Percentiles rank a stretch among this genome's conserved stretches.
Evolutionary conservation across 352 stramenopile species (phyloP).

Genomic region (Globisporangium nagaii): DNA sequence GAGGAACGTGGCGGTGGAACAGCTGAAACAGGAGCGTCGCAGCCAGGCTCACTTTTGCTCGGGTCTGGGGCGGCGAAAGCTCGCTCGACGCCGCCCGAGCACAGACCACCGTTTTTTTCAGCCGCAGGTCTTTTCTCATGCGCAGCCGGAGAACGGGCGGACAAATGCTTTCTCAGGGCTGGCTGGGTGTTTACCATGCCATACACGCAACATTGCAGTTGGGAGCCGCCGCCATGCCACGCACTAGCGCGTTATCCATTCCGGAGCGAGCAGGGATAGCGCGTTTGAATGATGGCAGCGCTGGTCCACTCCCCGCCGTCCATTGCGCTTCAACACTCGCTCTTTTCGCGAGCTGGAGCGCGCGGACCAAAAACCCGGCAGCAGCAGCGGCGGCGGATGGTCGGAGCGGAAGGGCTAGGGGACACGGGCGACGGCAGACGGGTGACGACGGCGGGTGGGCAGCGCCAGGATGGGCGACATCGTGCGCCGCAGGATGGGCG

Average conservation of each 20-base stretch:
- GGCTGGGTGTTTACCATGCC: too few relatives aligned
- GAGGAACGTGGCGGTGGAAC: constrained; percentile 2
- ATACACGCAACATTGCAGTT: too few relatives aligned
- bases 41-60: background rate
- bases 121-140: too few relatives aligned
- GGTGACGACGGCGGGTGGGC: too few relatives aligned
- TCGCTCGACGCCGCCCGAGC: background rate
- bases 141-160: too few relatives aligned
- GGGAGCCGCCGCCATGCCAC: background rate
- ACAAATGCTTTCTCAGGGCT: too few relatives aligned
- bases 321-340: constrained; percentile 4
- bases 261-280: background rate
- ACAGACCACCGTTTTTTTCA: too few relatives aligned
- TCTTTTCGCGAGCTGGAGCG: background rate
- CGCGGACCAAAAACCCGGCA: too few relatives aligned
- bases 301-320: background rate
- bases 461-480: background rate
- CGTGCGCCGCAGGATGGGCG: constrained; percentile 1
- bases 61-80: too few relatives aligned
- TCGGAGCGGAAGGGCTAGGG: too few relatives aligned
- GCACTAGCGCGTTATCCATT: background rate
- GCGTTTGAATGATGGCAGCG: background rate
- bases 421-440: background rate
- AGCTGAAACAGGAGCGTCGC: background rate
- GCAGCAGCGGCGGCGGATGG: too few relatives aligned